Evolutionary conservation across 192 early-diverging fungal species (phyloP).

Genomic region (Gryganskiella cystojenkinii): DNA sequence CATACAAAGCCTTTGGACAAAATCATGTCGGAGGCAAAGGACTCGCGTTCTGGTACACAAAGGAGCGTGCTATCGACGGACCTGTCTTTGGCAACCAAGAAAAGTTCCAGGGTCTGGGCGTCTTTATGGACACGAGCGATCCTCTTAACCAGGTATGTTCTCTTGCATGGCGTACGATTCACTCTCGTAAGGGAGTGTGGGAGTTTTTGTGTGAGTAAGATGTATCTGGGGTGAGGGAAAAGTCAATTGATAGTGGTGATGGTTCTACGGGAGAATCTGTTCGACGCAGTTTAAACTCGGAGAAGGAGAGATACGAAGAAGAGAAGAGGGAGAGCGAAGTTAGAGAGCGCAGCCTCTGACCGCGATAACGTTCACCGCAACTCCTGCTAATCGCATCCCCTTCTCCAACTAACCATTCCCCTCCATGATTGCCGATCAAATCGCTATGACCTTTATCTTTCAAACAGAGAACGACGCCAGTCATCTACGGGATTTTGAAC

Average conservation of each 20-base stretch:
- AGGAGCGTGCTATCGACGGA: conserved; percentile 61
- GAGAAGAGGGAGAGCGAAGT: neutral
- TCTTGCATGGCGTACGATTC: neutral
- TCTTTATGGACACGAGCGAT: conserved; percentile 75
- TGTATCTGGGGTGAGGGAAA: neutral
- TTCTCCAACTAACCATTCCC: too few relatives aligned
- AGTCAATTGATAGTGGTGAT: too few relatives aligned
- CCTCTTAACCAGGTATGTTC: conserved; percentile 46
- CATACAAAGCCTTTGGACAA: conserved; percentile 70
- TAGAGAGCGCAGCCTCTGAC: neutral
- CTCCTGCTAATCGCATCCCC: too few relatives aligned
- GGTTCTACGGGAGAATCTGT: too few relatives aligned
- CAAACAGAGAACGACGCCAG: conserved; percentile 57
- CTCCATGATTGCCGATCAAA: too few relatives aligned
- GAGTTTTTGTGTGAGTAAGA: neutral
- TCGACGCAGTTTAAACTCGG: too few relatives aligned
- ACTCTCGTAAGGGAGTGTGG: too few relatives aligned
- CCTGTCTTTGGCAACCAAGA: conserved; percentile 76
- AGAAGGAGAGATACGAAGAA: too few relatives aligned
- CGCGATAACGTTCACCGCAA: too few relatives aligned
- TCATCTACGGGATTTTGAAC: conserved; percentile 73
- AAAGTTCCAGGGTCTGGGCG: conserved; percentile 71
- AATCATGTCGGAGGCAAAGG: conserved; percentile 78
- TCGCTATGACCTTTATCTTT: too few relatives aligned
- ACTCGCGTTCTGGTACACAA: conserved; percentile 86